These are phyloP conservation scores for Durusdinium trenchii DNA, from an alignment of 73 alveolate genomes.

Conservation along the genomic window DNA sequence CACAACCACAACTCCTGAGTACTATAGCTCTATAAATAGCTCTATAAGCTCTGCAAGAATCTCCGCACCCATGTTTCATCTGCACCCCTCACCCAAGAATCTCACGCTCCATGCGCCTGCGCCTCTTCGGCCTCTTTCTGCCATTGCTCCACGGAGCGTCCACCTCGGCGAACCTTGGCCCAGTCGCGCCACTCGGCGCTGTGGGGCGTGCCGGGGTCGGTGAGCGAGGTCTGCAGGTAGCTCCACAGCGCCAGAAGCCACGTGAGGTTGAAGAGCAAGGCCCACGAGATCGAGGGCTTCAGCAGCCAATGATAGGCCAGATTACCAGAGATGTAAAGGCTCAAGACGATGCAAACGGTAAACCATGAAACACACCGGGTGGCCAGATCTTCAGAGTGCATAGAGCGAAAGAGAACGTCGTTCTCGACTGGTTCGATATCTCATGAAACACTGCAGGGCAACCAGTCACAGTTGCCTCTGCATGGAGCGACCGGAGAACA, in stretches of 20 bases:
- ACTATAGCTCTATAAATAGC: too few species aligned
- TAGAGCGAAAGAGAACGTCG: too few species aligned
- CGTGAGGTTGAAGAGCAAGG: constrained; percentile 32
- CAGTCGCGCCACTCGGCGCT: constrained; percentile 81
- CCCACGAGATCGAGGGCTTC: constrained; percentile 22
- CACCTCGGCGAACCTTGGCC: constrained; percentile 26
- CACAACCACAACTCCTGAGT: too few species aligned
- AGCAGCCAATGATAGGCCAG: constrained; percentile 27
- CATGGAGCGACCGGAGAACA: background rate
- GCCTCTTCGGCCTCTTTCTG: constrained; percentile 37
- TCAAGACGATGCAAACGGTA: background rate
- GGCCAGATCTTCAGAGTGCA: background rate
- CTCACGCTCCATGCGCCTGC: background rate
- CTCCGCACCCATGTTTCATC: too few species aligned
- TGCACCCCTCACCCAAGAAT: too few species aligned
- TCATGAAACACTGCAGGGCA: constrained; percentile 60
- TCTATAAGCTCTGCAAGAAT: too few species aligned
- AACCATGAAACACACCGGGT: constrained; percentile 18
- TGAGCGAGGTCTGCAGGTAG: constrained; percentile 29
- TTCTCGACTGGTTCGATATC: constrained; percentile 65
- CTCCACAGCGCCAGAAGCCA: constrained; percentile 79
- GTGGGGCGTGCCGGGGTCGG: constrained; percentile 44
- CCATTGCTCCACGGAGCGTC: background rate
- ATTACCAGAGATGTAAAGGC: background rate
- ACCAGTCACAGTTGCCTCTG: background rate